Evolutionary conservation across 306 rosid species (phyloP).

Genomic region (Prinsepia uniflora): DNA sequence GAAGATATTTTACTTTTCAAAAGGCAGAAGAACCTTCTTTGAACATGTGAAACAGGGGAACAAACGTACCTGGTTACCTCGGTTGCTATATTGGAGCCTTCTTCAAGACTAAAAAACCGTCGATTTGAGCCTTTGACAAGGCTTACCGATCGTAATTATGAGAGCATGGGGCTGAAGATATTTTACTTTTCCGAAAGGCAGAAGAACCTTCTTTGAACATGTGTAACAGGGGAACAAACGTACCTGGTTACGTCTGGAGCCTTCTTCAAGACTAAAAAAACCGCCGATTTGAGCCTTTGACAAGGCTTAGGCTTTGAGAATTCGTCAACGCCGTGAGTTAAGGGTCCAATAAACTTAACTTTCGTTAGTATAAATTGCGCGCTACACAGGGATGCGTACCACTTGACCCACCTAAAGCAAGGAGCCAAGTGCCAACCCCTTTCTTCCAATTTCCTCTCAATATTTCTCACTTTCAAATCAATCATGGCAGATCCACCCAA

Average conservation of each 20-base stretch:
- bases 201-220: not conserved
- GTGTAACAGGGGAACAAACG: not conserved
- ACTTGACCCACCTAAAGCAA: not conserved
- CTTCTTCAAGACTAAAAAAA: no score
- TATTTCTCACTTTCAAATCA: not conserved
- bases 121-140: no score
- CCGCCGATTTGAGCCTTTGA: not conserved
- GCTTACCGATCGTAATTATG: no score
- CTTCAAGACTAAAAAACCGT: no score
- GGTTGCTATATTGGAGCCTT: no score
- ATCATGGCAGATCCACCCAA: conserved; percentile 3
- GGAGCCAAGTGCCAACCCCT: no score
- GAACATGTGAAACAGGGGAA: no score
- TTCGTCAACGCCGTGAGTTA: not conserved
- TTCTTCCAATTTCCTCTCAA: not conserved
- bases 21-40: no score
- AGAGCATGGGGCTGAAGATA: not conserved
- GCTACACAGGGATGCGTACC: not conserved
- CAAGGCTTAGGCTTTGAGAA: not conserved
- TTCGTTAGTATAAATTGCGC: not conserved
- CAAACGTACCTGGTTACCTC: no score
- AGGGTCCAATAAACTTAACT: not conserved
- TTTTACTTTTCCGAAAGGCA: not conserved
- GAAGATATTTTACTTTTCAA: no score
- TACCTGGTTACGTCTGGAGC: not conserved